Percentiles rank a stretch among this genome's conserved stretches.
phyloP scores from a whole-genome alignment of 495 filamentous ascomycete genomes.

The Polyplosphaeria fusca region DNA sequence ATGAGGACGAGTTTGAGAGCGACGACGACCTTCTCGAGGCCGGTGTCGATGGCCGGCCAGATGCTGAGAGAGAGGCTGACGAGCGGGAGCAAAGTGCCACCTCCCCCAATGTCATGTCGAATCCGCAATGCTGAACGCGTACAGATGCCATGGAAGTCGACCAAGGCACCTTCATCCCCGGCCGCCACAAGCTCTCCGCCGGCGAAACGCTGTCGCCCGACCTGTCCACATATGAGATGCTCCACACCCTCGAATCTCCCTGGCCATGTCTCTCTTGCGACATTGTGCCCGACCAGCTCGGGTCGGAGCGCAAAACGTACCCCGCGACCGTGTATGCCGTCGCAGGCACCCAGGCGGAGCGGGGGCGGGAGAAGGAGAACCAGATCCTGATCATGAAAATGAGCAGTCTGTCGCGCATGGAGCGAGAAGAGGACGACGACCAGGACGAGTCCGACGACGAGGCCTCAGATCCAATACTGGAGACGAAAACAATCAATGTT shows the following conservation, averaged over 20 bases:
- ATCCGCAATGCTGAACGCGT: neutral
- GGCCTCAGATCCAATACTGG: slow-evolving; percentile 85
- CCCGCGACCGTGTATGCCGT: slow-evolving; percentile 93
- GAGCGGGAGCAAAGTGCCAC: slow-evolving; percentile 56
- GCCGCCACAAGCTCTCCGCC: slow-evolving; percentile 76
- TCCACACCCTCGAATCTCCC: slow-evolving; percentile 83
- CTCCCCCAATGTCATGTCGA: slow-evolving; percentile 2
- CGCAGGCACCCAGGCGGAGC: slow-evolving; percentile 87
- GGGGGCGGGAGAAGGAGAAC: slow-evolving; percentile 72
- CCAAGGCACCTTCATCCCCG: slow-evolving; percentile 87
- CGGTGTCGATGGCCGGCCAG: slow-evolving; percentile 85
- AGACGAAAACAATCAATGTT: slow-evolving; percentile 82
- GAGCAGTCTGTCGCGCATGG: slow-evolving; percentile 83
- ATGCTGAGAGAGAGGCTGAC: slow-evolving; percentile 88
- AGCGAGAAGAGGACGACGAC: slow-evolving; percentile 67
- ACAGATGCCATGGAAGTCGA: slow-evolving; percentile 85
- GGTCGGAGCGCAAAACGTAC: slow-evolving; percentile 83
- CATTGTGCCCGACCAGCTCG: slow-evolving; percentile 81
- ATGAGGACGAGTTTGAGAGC: slow-evolving; percentile 94
- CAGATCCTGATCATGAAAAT: slow-evolving; percentile 94
- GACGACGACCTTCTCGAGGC: slow-evolving; percentile 95
- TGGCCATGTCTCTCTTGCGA: slow-evolving; percentile 98
- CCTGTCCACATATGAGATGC: slow-evolving; percentile 89
- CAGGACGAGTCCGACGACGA: slow-evolving; percentile 72
- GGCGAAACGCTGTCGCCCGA: slow-evolving; percentile 90